Conservation (phyloP, 352 stramenopile species). For the Phytophthora fragariae region DNA sequence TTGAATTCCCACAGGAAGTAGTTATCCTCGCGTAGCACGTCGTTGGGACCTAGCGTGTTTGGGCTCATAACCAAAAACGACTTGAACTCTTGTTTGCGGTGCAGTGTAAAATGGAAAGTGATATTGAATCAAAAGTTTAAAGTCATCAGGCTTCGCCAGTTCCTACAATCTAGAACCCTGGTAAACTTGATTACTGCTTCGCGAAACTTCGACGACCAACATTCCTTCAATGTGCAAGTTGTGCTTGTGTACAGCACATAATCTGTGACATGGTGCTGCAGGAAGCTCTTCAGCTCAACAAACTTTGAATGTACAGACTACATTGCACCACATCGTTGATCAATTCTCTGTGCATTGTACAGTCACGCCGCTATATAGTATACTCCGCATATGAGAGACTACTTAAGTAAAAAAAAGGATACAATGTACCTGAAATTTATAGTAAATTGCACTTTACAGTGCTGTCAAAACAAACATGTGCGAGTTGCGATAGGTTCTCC, state of each 20-base stretch:
- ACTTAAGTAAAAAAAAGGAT: no score
- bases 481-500: no score
- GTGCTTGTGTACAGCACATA: background rate
- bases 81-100: background rate
- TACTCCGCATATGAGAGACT: no score
- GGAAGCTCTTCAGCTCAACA: background rate
- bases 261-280: background rate
- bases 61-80: slow-evolving; percentile 1
- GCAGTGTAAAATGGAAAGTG: background rate
- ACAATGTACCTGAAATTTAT: no score
- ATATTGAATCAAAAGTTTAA: background rate
- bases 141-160: background rate
- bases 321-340: no score
- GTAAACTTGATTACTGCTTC: background rate
- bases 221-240: background rate
- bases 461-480: no score
- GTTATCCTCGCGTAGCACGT: background rate
- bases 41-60: background rate
- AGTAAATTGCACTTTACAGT: no score
- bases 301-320: no score
- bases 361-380: no score
- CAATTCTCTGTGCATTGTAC: no score
- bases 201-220: no score
- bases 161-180: background rate
- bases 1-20: slow-evolving; percentile 1